A percentile compares a stretch with the other conserved stretches of the same genome.
Conservation (phyloP, 164 flowering plant genomes). For the Sedum album region DNA sequence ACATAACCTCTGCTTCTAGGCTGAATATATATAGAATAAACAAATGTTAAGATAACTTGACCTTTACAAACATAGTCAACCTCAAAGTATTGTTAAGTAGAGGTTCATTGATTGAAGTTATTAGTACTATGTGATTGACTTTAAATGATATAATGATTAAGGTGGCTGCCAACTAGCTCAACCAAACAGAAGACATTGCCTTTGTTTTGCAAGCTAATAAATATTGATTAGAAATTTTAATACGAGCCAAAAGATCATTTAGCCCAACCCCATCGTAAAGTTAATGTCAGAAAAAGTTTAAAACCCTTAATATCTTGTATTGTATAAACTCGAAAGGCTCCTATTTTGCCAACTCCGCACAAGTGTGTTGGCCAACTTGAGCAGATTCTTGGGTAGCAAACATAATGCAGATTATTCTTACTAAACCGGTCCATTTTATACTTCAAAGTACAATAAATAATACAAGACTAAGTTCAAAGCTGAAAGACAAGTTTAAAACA, state of each 20-base stretch:
- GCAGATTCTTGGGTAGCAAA: background rate
- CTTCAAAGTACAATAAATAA: background rate
- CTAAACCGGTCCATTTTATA: background rate
- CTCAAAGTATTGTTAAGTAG: background rate
- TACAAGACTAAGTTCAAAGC: background rate
- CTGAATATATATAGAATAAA: background rate
- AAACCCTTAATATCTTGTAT: background rate
- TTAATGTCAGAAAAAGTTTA: background rate
- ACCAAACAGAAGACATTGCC: background rate
- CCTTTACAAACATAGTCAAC: constrained; percentile 1
- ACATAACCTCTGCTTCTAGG: background rate
- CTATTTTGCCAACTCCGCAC: background rate
- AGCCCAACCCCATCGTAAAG: background rate
- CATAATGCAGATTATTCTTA: background rate
- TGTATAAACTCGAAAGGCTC: background rate
- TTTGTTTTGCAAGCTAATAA: background rate
- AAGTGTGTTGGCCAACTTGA: background rate
- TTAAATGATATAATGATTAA: background rate
- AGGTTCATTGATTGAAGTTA: background rate
- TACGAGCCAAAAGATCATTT: background rate
- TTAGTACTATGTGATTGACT: background rate
- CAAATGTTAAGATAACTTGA: background rate
- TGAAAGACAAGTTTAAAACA: background rate
- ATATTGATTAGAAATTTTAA: background rate
- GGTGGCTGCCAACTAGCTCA: constrained; percentile 6